Percentiles rank a stretch among this genome's conserved stretches.
These are phyloP conservation scores for Septoria petroselini DNA, from an alignment of 2,329 filamentous ascomycete genomes.

Conservation along the genomic window DNA sequence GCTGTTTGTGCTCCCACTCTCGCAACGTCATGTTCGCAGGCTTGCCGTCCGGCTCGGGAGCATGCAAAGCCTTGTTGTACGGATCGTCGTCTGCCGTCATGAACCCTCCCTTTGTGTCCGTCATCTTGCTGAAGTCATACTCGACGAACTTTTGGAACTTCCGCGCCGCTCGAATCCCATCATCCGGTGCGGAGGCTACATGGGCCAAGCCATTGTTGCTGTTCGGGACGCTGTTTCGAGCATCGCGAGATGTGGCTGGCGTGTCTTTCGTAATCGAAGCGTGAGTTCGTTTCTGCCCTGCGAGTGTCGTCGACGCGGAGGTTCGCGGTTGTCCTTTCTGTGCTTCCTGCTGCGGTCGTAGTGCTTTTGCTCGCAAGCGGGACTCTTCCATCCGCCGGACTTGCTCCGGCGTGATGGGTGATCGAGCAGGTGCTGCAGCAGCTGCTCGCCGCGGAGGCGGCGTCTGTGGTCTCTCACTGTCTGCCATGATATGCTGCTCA, in stretches of 20 bases:
- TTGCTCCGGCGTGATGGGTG: conserved; percentile 59
- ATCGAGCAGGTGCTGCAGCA: conserved; percentile 41
- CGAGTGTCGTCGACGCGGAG: conserved; percentile 32
- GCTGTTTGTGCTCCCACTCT: conserved; percentile 84
- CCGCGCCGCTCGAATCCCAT: conserved; percentile 67
- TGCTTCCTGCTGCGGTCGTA: conserved; percentile 70
- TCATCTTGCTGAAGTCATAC: conserved; percentile 98
- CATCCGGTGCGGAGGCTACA: conserved; percentile 40
- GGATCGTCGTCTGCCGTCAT: conserved; percentile 89
- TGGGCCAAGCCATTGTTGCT: conserved; percentile 33
- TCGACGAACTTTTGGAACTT: conserved; percentile 95
- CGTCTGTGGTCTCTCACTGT: conserved; percentile 46
- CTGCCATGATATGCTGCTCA: conserved; percentile 30
- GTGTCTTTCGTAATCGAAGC: conserved; percentile 54
- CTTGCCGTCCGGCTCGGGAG: conserved; percentile 54
- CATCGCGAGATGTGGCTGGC: conserved; percentile 67
- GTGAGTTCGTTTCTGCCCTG: conserved; percentile 70
- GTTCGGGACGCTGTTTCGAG: conserved; percentile 44
- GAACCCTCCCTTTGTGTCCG: conserved; percentile 95
- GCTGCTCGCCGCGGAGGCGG: conserved; percentile 46
- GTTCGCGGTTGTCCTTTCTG: conserved; percentile 40
- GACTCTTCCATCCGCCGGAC: conserved; percentile 71
- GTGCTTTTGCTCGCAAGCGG: conserved; percentile 81
- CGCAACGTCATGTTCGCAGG: conserved; percentile 84
- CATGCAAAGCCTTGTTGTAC: conserved; percentile 72